Base-by-base conservation (phyloP, 768 basidiomycete species). In the Sarcodon aspratus region DNA sequence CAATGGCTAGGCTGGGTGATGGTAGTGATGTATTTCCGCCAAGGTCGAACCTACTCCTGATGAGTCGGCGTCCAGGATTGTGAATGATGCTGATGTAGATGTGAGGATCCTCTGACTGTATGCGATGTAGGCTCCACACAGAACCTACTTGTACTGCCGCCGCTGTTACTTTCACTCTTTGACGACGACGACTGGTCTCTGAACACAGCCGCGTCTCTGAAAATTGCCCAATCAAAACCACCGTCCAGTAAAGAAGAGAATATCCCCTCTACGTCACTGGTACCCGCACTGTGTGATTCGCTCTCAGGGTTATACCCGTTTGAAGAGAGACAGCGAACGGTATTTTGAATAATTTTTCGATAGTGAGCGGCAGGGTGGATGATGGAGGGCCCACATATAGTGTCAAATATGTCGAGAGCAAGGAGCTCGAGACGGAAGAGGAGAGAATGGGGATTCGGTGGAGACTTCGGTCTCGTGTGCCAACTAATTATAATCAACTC, bases 151-250 rank as follows among this genome's bases (percentile, higher is more conserved):
- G 21, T 27, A 27, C 21, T 27, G 5, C 21, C 21, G 21, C 40
- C 40, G 40, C 40, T 42, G 37, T 38, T 38, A 13, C 40, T 42
- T 15, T 27, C 21, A 27, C 21, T 27, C 21, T 27, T 27, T 27
- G 21, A 27, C 21, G 21, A 27, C 21, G 40, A 13, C 6, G 9
- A 9, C 11, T 42, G 40, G 13, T n/a, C 27, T 13, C 27, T 15
- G 40, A 42, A 42, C 27, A 27, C 40, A 27, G 40, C 40, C 15
- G 40, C 40, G 27, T 42, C 40, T 13, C 40, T 42, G 11, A 42
- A 42, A 13, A 44, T 36, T 34, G 50, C 51, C 38, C 50, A 52
- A 32, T 45, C 49, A 49, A 51, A 34, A 27, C 47, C 43, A 12
- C 47, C 43, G 21, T 36, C 45, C 35, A 54, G 45, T 27, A 54